Evolutionary conservation across 1,284 basidiomycete species (phyloP), one percentile per base, ranked within the genome.

Genomic region (Trichosporon inkin): DNA sequence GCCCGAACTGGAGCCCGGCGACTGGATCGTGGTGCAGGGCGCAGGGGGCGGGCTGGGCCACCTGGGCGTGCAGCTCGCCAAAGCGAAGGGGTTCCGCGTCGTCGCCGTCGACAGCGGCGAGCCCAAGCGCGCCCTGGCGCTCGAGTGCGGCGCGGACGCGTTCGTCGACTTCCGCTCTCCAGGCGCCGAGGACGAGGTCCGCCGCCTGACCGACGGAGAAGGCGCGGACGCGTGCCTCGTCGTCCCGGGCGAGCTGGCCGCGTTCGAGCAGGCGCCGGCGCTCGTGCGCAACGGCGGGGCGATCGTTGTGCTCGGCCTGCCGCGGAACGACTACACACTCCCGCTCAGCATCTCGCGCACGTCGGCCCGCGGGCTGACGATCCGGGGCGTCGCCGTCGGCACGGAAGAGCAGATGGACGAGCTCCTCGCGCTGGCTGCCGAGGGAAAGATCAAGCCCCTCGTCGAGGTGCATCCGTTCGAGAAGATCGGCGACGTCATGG

Each of bases 21-120:
- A 93, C 63, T 91, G 87, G 85, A 82, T 92, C 63, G 87, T 86
- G 38, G 82, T 94, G 62, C 87, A 72, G 10, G 75, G 75, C 49
- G 71, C 72, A 4, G 74, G 73, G 57, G 81, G 81, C 59, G 81
- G 81, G 56, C 58, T 72, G 40, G 80, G 80, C 22, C 70, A 68
- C 60, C 54, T 78, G 79, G 89, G 88, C 17, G 76, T 90, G 41
- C 88, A 90, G 75, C 90, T 90, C 67, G 89, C 88, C 11, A 82
- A 81, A 54, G 82, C 83, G 24, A 85, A 86, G 79, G 88, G 88
- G 53, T 83, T 88, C 57, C 84, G 86, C 24, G 88, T 91, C 28
- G 84, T 93, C 62, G 90, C 89, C 7, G 84, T 92, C 70, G 88
- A 80, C 58, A 85, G 11, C 3, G 54, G 90, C 22, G 83, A 78